These are phyloP conservation scores for Ustilago hordei DNA, from an alignment of 1,284 basidiomycete genomes.

Conservation along the genomic window DNA sequence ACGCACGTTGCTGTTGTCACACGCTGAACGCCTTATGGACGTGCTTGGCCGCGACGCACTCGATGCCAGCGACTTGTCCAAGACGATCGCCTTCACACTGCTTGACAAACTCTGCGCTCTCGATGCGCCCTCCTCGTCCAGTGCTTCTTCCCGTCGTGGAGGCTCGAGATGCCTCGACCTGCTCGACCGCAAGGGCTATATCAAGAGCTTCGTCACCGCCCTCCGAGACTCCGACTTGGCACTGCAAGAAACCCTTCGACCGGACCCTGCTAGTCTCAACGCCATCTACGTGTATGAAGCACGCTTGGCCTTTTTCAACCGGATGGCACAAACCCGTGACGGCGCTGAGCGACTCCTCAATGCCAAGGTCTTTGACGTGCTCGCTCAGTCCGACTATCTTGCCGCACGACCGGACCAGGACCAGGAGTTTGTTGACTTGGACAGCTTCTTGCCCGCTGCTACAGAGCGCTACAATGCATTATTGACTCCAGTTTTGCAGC, in stretches of 20 bases:
- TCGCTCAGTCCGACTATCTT: constrained; percentile 88
- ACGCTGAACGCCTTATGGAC: constrained; percentile 79
- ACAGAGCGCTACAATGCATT: constrained; percentile 89
- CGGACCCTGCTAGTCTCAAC: constrained; percentile 93
- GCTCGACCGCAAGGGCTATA: constrained; percentile 81
- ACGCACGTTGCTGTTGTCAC: constrained; percentile 73
- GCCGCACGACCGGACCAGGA: constrained; percentile 84
- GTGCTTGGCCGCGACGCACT: constrained; percentile 89
- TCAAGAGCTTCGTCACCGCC: constrained; percentile 84
- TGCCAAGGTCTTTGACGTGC: constrained; percentile 79
- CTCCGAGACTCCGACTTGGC: constrained; percentile 84
- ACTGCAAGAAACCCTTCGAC: constrained; percentile 83
- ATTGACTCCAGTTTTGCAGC: constrained; percentile 84
- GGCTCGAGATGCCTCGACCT: constrained; percentile 75
- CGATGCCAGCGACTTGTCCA: constrained; percentile 95
- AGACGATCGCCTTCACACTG: constrained; percentile 89
- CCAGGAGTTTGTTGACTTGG: constrained; percentile 83
- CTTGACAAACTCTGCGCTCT: constrained; percentile 78
- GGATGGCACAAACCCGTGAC: constrained; percentile 82
- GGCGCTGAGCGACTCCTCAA: constrained; percentile 90
- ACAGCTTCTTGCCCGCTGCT: constrained; percentile 87
- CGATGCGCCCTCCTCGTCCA: constrained; percentile 45
- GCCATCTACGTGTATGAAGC: constrained; percentile 94
- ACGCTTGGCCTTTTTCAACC: constrained; percentile 87
- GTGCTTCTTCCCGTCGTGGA: constrained; percentile 39